A percentile compares a stretch with the other conserved stretches of the same genome.
Evolutionary conservation across 768 basidiomycete species (phyloP).

Genomic region (Strobilomyces echinocephalus): DNA sequence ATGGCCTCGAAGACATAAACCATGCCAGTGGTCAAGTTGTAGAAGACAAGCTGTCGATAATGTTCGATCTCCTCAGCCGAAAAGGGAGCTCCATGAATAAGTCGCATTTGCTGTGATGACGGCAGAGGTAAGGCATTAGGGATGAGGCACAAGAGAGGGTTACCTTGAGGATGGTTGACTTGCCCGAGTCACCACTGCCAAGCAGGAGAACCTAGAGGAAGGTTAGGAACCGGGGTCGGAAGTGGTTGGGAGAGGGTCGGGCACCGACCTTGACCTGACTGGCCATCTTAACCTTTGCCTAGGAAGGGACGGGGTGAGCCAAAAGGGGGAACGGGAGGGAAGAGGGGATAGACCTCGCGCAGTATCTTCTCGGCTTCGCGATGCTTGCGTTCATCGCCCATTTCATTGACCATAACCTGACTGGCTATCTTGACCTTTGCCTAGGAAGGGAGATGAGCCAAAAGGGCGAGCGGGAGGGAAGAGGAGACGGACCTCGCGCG

Average conservation of each 20-base stretch:
- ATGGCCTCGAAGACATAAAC: constrained; percentile 79
- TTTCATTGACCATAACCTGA: no score
- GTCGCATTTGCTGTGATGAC: constrained; percentile 79
- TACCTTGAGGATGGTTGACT: constrained; percentile 88
- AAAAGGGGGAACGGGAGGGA: neutral
- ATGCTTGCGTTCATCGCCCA: constrained; percentile 60
- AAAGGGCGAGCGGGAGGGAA: neutral
- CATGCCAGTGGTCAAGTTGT: constrained; percentile 86
- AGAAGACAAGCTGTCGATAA: constrained; percentile 89
- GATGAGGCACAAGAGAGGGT: neutral
- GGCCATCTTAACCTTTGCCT: constrained; percentile 74
- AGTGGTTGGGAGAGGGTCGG: neutral
- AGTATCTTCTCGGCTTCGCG: constrained; percentile 72
- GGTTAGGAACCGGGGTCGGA: neutral
- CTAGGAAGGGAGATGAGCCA: constrained; percentile 33
- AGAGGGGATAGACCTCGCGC: constrained; percentile 52
- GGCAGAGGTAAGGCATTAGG: neutral
- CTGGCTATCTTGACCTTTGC: constrained; percentile 66
- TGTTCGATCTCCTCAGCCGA: constrained; percentile 76
- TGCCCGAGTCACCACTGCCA: constrained; percentile 91
- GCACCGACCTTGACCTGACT: constrained; percentile 67
- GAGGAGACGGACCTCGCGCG: constrained; percentile 60
- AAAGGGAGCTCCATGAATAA: constrained; percentile 88
- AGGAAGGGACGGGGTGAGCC: constrained; percentile 1
- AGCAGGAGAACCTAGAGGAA: constrained; percentile 68